Evolutionary conservation across 2,329 filamentous ascomycete genomes (phyloP).

Genomic region (Corinectria fuckeliana): DNA sequence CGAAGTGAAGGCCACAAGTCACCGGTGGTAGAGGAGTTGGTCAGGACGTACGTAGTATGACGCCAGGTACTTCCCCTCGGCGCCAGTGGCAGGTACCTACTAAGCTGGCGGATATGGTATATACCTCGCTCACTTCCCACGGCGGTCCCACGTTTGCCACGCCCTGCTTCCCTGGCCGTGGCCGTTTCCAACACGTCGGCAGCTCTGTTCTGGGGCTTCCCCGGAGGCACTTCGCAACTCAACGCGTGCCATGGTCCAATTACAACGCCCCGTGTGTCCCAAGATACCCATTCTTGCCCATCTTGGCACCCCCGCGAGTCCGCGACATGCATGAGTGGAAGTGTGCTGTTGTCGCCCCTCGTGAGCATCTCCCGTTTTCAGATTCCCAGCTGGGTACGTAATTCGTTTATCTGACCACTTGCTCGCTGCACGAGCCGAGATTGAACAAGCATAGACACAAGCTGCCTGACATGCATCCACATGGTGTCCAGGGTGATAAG

Average conservation of each 20-base stretch:
- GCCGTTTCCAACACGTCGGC: conserved; percentile 10
- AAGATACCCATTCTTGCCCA: conserved; percentile 1
- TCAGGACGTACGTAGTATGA: not conserved
- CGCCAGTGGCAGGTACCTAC: not conserved
- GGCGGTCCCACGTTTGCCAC: not conserved
- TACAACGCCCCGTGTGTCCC: conserved; percentile 19
- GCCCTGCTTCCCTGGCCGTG: not conserved
- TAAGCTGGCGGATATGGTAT: conserved; percentile 7
- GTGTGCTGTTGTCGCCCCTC: conserved; percentile 20
- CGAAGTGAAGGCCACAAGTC: conserved; percentile 26
- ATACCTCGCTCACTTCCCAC: conserved; percentile 3
- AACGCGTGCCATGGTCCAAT: conserved; percentile 25
- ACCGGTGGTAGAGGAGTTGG: conserved; percentile 24
- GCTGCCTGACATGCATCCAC: conserved; percentile 11
- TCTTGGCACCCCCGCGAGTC: conserved; percentile 5
- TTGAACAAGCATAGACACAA: conserved; percentile 3
- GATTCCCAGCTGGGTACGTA: conserved; percentile 26
- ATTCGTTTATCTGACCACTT: conserved; percentile 35
- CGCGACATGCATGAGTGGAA: conserved; percentile 8
- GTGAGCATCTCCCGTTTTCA: conserved; percentile 8
- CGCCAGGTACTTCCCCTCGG: conserved; percentile 26
- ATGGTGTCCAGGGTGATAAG: conserved; percentile 6
- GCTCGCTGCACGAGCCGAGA: conserved; percentile 9
- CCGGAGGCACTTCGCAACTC: conserved; percentile 1
- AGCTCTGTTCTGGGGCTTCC: conserved; percentile 11